Conservation (phyloP, 163 green algal genomes). For the Coccomyxa subellipsoidea region DNA sequence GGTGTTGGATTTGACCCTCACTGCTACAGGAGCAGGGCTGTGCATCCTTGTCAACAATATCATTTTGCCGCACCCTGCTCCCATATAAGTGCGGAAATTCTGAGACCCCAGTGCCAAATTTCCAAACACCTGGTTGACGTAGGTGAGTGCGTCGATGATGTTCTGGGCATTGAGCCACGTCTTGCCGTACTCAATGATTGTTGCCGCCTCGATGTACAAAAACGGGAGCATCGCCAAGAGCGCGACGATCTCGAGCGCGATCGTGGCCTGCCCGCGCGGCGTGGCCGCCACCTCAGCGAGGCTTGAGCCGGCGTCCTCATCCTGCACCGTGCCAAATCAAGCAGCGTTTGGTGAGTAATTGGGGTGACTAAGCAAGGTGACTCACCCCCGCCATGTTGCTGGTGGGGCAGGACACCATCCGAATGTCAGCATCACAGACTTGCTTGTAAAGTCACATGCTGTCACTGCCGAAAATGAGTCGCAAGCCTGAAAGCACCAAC, state of each 20-base stretch:
- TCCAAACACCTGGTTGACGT: conserved; percentile 2
- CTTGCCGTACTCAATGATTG: background rate
- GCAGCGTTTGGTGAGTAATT: background rate
- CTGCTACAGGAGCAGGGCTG: background rate
- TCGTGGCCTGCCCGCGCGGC: background rate
- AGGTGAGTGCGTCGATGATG: conserved; percentile 2
- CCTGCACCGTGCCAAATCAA: background rate
- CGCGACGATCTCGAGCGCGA: background rate
- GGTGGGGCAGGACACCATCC: too few species aligned
- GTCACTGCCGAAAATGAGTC: too few species aligned
- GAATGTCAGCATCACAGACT: too few species aligned
- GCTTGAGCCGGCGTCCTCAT: background rate
- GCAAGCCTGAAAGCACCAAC: too few species aligned
- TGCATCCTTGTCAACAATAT: too few species aligned
- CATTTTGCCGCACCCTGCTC: too few species aligned
- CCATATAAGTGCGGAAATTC: too few species aligned
- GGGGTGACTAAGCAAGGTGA: too few species aligned
- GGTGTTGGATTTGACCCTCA: too few species aligned
- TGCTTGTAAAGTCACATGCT: too few species aligned
- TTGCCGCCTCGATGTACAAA: background rate
- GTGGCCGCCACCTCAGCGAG: background rate
- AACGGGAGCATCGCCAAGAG: background rate
- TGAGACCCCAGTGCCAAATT: too few species aligned
- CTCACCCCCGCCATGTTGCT: too few species aligned
- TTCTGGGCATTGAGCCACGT: background rate